Evolutionary conservation across 805 yeast genomes (phyloP).

Genomic region (Candida insectalens): DNA sequence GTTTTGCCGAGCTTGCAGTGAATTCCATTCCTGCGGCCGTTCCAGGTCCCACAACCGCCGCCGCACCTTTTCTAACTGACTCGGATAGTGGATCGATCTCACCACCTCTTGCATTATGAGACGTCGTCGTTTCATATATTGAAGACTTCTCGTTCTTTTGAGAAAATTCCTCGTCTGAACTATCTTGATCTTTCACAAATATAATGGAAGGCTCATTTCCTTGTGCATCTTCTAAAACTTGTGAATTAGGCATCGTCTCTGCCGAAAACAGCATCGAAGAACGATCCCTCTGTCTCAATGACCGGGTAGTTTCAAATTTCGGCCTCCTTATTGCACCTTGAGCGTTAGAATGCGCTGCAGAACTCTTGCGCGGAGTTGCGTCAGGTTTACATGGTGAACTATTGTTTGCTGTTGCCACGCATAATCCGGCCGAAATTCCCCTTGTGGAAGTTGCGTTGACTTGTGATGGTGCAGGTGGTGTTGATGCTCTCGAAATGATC

Average conservation of each 20-base stretch:
- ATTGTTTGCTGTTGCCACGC: too few relatives aligned
- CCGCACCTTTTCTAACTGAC: too few relatives aligned
- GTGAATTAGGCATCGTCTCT: constrained; percentile 61
- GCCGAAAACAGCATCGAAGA: constrained; percentile 37
- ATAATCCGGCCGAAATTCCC: not conserved
- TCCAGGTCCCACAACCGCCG: too few relatives aligned
- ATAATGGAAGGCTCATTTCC: constrained; percentile 59
- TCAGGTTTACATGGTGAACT: too few relatives aligned
- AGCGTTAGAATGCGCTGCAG: constrained; percentile 6
- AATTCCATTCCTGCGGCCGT: too few relatives aligned
- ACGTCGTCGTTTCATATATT: too few relatives aligned
- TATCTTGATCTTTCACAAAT: constrained; percentile 39
- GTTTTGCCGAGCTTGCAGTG: too few relatives aligned
- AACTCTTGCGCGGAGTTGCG: too few relatives aligned
- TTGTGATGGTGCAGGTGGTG: not conserved
- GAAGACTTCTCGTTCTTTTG: too few relatives aligned
- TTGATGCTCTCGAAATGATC: constrained; percentile 1
- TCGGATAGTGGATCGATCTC: too few relatives aligned
- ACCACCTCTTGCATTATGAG: too few relatives aligned
- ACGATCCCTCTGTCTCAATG: constrained; percentile 10
- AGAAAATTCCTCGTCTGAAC: not conserved
- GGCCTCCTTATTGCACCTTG: constrained; percentile 17
- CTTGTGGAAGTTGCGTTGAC: constrained; percentile 5
- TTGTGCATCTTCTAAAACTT: constrained; percentile 55
- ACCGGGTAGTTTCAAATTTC: constrained; percentile 11